Base-by-base conservation (phyloP, 2,329 filamentous ascomycete genomes). In the Blastomyces gilchristii region DNA sequence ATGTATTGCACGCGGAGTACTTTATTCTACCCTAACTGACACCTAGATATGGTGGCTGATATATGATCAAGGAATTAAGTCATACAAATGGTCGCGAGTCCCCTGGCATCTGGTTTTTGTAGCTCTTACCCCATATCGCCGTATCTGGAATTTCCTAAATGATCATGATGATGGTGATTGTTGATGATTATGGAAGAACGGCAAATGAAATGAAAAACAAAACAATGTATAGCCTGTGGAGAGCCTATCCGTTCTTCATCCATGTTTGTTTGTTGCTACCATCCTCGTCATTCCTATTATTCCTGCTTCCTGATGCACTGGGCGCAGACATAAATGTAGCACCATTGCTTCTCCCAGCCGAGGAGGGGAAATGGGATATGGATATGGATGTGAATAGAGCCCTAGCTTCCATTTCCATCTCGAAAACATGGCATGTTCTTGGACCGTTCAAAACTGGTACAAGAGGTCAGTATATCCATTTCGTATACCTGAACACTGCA, bases 401-500 rank as follows among this genome's bases (percentile, higher is more conserved):
- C 37, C 50, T n/a, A 56, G 52, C 31, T 43, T 31, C 58, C 11
- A 31, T 66, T 31, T 60, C 58, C 12, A 68, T 76, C 54, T 74
- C 72, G 11, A 52, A 64, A n/a, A 62, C 37, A 37, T 84, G 82
- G 82, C 71, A 83, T 61, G 68, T 83, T 28, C 74, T 85, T 28
- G 83, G 83, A 2, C 83, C 83, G 8, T 85, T 85, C 67, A 79
- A 81, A 66, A 79, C 82, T 63, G 83, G 83, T 64, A 85, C 82
- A 62, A 75, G 83, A 81, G 82, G 82, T 80, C 77, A 69, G 77
- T 70, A 22, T 9, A 31, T 49, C 25, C 31, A 28, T 39, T 45
- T 22, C n/a, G 9, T 14, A 22, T 50, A 50, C n/a, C 31, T 25
- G 34, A 37, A 37, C 34, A n/a, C 16, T 49, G 18, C 45, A 50